These are phyloP conservation scores for Verbascum thapsus DNA, from an alignment of 257 asterid species.

Conservation along the genomic window DNA sequence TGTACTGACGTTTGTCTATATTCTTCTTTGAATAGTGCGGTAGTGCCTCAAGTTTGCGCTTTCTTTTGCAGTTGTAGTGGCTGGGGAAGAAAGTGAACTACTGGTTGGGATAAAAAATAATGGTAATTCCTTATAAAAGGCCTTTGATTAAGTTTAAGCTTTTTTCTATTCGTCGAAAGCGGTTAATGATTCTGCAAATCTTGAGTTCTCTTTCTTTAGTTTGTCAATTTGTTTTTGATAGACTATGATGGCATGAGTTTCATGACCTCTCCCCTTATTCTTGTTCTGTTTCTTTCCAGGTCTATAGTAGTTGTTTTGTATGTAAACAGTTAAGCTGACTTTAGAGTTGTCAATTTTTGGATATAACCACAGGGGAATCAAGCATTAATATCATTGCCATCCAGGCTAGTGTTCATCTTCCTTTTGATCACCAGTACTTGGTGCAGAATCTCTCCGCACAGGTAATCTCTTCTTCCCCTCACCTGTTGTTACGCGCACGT, in stretches of 20 bases:
- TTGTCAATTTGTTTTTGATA: constrained; percentile 3
- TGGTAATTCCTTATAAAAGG: constrained; percentile 54
- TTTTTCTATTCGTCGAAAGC: constrained; percentile 3
- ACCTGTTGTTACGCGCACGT: constrained; percentile 7
- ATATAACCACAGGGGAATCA: constrained; percentile 64
- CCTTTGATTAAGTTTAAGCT: not conserved
- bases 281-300: no score
- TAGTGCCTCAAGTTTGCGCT: constrained; percentile 26
- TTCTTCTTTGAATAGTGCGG: not conserved
- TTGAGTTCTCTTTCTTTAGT: constrained; percentile 4
- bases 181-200: not conserved
- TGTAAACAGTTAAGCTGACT: constrained; percentile 22
- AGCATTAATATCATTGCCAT: constrained; percentile 66
- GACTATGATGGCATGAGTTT: constrained; percentile 1
- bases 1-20: constrained; percentile 3
- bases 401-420: constrained; percentile 89
- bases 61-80: constrained; percentile 60
- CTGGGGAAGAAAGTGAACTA: constrained; percentile 92
- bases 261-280: no score
- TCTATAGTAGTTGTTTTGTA: constrained; percentile 9
- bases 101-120: constrained; percentile 88
- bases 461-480: constrained; percentile 51
- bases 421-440: constrained; percentile 72
- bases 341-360: constrained; percentile 9
- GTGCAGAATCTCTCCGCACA: constrained; percentile 86